Base-by-base conservation (phyloP, 2,329 filamentous ascomycete genomes). In the Thermomyces lanuginosus region DNA sequence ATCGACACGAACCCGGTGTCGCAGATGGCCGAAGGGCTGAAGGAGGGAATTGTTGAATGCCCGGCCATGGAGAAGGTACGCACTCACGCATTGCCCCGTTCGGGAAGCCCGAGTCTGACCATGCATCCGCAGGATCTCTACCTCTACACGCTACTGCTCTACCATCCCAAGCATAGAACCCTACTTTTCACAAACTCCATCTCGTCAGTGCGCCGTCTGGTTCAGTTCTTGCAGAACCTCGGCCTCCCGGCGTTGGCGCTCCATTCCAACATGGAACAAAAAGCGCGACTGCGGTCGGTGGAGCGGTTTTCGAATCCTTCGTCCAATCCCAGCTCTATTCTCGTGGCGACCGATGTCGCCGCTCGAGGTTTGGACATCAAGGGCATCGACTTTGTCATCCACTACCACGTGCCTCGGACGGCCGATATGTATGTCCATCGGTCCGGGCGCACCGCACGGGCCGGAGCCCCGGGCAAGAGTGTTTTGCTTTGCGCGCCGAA, bases 151-250 rank as follows among this genome's bases (percentile, higher is more conserved):
- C 63, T 92, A 6, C 64, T 95, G 0, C 65, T 93, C 2, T 71
- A 92, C 30, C 78, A 92, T 46, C 74, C 80, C 1, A 75, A 75
- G 24, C 69, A 75, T 19, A 77, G 84, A 16, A 83, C 81, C 0
- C 63, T 98, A 2, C 72, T 98, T 24, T 98, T 98, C 51, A 83
- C 84, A 15, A 98, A 98, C 57, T 92, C 84, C 22, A 93, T 98
- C 50, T 80, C 79, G 27, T 78, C 86, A 2, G 86, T 92, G 27
- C 76, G 83, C 22, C 80, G 89, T 19, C 62, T 98, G 8, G 73
- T 76, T 0, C 81, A 86, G 1, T 69, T 93, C 45, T 66, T 98
- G 2, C 72, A 86, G 40, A 81, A 80, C 38, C 70, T 98, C 26
- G 69, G 76, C 35, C 63, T 93, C 6, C 72, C 76, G 2, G 77